Percentiles rank a stretch among this genome's conserved stretches.
phyloP scores from a whole-genome alignment of 495 filamentous ascomycete genomes.

The Penicillium parvum region DNA sequence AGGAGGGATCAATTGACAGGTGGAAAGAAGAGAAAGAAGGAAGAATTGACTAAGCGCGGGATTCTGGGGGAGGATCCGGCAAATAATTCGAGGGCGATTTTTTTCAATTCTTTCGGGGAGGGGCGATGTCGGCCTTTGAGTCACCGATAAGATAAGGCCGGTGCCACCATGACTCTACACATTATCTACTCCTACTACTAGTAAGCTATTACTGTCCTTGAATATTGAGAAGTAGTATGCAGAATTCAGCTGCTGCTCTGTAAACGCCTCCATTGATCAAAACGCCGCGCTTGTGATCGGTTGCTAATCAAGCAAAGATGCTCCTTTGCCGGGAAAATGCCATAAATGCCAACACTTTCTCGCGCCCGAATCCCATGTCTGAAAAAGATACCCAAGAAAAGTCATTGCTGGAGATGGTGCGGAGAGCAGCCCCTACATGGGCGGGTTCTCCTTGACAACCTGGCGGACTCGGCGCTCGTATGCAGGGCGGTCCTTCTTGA shows the following conservation, averaged over 20 bases:
- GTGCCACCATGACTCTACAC: background rate
- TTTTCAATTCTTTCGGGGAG: constrained; percentile 31
- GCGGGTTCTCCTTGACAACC: constrained; percentile 82
- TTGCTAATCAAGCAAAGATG: constrained; percentile 16
- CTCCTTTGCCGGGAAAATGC: constrained; percentile 14
- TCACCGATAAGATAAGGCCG: constrained; percentile 48
- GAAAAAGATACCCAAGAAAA: constrained; percentile 8
- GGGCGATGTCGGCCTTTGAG: constrained; percentile 44
- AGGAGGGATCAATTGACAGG: constrained; percentile 9
- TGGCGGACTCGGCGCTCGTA: constrained; percentile 86
- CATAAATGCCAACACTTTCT: constrained; percentile 11
- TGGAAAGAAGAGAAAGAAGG: constrained; percentile 4
- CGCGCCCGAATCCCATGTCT: background rate
- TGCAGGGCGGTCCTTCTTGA: constrained; percentile 80
- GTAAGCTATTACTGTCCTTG: background rate
- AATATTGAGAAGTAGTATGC: background rate
- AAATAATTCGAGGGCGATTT: constrained; percentile 29
- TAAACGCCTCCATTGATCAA: constrained; percentile 15
- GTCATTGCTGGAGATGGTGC: constrained; percentile 2
- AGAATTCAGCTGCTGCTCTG: constrained; percentile 4
- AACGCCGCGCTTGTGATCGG: constrained; percentile 26
- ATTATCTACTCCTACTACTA: constrained; percentile 1
- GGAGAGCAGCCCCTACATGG: constrained; percentile 40
- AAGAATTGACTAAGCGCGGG: constrained; percentile 21
- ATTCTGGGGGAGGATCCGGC: constrained; percentile 15